Conservation (phyloP, 805 yeast genomes). For the Candida sakaeoensis region DNA sequence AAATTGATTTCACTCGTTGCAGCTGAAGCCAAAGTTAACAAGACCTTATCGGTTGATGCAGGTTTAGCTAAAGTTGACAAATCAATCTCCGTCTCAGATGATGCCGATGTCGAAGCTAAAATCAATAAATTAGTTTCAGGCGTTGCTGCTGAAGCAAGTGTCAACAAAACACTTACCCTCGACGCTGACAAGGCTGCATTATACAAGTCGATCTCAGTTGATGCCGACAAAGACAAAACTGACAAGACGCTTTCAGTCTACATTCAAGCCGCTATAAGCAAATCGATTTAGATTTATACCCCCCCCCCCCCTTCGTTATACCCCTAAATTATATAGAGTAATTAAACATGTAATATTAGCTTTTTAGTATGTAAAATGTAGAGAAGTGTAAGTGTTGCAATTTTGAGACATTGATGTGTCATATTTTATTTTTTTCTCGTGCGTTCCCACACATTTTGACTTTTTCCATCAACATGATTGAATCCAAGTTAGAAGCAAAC, state of each 20-base stretch:
- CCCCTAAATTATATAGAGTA: neutral
- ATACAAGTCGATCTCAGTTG: neutral
- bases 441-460: neutral
- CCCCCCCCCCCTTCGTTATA: too few relatives aligned
- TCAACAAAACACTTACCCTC: neutral
- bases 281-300: neutral
- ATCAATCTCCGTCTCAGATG: neutral
- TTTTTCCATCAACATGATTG: neutral
- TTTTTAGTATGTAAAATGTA: too few relatives aligned
- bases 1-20: neutral
- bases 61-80: neutral
- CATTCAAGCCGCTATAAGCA: neutral
- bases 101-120: neutral
- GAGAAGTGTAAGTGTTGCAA: too few relatives aligned
- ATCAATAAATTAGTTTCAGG: neutral
- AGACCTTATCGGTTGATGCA: neutral
- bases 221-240: neutral
- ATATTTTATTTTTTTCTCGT: too few relatives aligned
- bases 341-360: too few relatives aligned
- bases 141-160: neutral
- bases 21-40: neutral
- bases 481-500: constrained; percentile 41
- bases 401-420: too few relatives aligned
- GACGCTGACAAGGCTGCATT: neutral
- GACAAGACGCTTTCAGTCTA: neutral